These are phyloP conservation scores for Verbascum thapsus DNA, from an alignment of 257 asterid species.

Conservation along the genomic window DNA sequence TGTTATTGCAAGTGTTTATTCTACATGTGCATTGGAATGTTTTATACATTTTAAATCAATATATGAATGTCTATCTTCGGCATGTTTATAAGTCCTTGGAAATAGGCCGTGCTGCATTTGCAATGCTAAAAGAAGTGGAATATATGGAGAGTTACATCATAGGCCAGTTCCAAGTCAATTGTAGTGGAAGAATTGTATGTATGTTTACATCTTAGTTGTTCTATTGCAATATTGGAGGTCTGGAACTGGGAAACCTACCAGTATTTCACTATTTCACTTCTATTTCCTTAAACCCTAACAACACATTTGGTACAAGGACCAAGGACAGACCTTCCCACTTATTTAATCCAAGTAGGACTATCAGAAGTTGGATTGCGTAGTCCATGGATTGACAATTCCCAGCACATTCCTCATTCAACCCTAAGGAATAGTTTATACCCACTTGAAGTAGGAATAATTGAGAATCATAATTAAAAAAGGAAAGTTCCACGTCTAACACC, in stretches of 20 bases:
- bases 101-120: background rate
- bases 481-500: too few species aligned
- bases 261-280: too few species aligned
- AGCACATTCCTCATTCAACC: too few species aligned
- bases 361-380: too few species aligned
- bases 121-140: background rate
- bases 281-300: background rate
- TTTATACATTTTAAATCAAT: conserved; percentile 5
- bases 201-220: background rate
- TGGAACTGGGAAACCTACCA: background rate
- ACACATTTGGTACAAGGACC: too few species aligned
- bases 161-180: background rate
- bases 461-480: too few species aligned
- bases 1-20: conserved; percentile 1
- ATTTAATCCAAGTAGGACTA: too few species aligned
- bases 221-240: background rate
- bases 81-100: conserved; percentile 7
- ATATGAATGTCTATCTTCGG: background rate
- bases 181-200: background rate
- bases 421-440: too few species aligned
- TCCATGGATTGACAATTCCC: too few species aligned
- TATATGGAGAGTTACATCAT: background rate
- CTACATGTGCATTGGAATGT: conserved; percentile 2
- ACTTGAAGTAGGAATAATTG: too few species aligned
- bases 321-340: too few species aligned